A percentile compares a stretch with the other conserved stretches of the same genome.
Evolutionary conservation across 768 basidiomycete species (phyloP).

Genomic region (Amanita exitialis): DNA sequence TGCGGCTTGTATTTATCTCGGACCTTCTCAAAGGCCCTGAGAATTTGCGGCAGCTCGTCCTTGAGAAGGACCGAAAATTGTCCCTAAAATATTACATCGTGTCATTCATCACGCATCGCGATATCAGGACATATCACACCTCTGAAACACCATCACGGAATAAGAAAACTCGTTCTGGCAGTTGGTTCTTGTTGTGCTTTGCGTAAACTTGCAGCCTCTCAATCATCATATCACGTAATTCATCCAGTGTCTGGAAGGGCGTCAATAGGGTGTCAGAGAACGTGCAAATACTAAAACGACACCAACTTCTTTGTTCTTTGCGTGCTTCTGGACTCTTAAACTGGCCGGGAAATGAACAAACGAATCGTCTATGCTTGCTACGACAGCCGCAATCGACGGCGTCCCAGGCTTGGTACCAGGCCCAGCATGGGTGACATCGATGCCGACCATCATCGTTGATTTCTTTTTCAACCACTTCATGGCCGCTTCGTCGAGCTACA

Average conservation of each 20-base stretch:
- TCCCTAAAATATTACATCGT: constrained; percentile 32
- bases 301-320: constrained; percentile 30
- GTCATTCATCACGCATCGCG: neutral
- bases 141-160: constrained; percentile 74
- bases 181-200: constrained; percentile 32
- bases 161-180: constrained; percentile 62
- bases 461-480: constrained; percentile 58
- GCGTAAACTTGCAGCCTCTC: constrained; percentile 56
- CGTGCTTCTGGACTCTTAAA: constrained; percentile 48
- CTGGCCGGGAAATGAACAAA: constrained; percentile 78
- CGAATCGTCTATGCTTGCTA: constrained; percentile 58
- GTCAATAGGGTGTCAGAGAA: constrained; percentile 5
- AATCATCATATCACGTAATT: constrained; percentile 55
- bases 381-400: constrained; percentile 78
- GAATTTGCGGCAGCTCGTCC: constrained; percentile 54
- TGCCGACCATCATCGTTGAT: constrained; percentile 77
- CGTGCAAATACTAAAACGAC: neutral
- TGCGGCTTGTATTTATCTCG: constrained; percentile 42
- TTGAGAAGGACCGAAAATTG: constrained; percentile 57
- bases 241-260: constrained; percentile 53
- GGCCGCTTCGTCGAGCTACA: constrained; percentile 40
- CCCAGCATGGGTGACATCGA: constrained; percentile 77
- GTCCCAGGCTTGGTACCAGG: constrained; percentile 58
- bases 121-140: constrained; percentile 68
- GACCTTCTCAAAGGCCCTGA: constrained; percentile 47